Evolutionary conservation across 257 asterid species (phyloP).

Genomic region (Euphrasia confusa): DNA sequence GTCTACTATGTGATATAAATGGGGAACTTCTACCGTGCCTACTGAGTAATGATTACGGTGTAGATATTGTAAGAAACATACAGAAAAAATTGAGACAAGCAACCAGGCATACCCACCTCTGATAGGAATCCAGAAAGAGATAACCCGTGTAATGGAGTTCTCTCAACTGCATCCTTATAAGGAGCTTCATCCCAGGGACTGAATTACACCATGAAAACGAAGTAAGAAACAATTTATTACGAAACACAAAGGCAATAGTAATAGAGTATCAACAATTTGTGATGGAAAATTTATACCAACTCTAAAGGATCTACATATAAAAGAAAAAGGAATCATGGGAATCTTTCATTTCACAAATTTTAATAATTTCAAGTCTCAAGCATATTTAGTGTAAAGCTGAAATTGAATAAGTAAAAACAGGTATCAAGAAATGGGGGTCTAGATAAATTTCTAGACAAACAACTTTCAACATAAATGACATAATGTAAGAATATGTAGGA

Average conservation of each 20-base stretch:
- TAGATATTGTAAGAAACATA: constrained; percentile 12
- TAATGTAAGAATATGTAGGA: too few relatives aligned
- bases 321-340: neutral
- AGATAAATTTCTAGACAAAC: too few relatives aligned
- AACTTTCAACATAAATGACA: too few relatives aligned
- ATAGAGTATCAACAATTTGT: constrained; percentile 12
- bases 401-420: neutral
- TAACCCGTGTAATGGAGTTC: constrained; percentile 66
- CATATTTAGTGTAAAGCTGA: neutral
- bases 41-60: constrained; percentile 3
- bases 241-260: constrained; percentile 12
- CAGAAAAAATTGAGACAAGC: constrained; percentile 14
- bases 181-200: constrained; percentile 96
- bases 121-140: constrained; percentile 86
- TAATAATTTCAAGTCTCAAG: neutral
- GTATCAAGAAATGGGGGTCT: constrained; percentile 3
- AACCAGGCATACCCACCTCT: constrained; percentile 53
- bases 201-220: constrained; percentile 33
- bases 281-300: constrained; percentile 1
- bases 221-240: constrained; percentile 23
- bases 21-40: neutral
- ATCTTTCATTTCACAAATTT: constrained; percentile 5
- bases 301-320: neutral
- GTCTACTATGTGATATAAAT: neutral
- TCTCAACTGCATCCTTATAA: constrained; percentile 83